phyloP scores from a whole-genome alignment of 768 basidiomycete species.

The Lepiota brunneoincarnata region DNA sequence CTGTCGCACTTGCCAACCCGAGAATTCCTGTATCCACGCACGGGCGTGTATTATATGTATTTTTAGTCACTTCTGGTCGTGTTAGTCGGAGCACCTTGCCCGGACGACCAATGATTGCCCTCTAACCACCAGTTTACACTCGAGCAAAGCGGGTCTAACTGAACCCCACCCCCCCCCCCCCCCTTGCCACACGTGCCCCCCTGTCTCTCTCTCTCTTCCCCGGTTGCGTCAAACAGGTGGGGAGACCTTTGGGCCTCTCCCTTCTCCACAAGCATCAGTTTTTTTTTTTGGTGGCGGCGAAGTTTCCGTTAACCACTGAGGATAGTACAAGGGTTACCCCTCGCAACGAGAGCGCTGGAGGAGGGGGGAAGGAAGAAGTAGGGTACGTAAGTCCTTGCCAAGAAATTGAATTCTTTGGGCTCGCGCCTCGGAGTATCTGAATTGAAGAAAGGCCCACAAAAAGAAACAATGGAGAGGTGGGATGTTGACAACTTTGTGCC shows the following conservation, averaged over 20 bases:
- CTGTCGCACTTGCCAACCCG: not conserved
- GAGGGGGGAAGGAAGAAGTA: constrained; percentile 9
- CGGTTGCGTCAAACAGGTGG: not conserved
- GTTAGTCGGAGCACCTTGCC: not conserved
- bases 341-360: constrained; percentile 11
- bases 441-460: not conserved
- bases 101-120: not conserved
- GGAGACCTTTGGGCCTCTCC: not conserved
- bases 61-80: not conserved
- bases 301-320: not conserved
- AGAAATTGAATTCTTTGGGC: not conserved
- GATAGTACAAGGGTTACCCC: constrained; percentile 1
- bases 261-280: not conserved
- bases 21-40: not conserved
- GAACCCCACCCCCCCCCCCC: no score
- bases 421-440: constrained; percentile 11
- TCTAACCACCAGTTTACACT: not conserved
- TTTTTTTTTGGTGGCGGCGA: not conserved
- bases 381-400: constrained; percentile 11
- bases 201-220: not conserved
- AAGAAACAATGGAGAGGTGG: not conserved
- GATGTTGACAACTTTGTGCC: constrained; percentile 2
- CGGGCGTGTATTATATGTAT: not conserved
- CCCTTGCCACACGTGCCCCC: no score
- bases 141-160: no score